Evolutionary conservation across 805 yeast genomes (phyloP).

Genomic region (Alloascoidea africana): DNA sequence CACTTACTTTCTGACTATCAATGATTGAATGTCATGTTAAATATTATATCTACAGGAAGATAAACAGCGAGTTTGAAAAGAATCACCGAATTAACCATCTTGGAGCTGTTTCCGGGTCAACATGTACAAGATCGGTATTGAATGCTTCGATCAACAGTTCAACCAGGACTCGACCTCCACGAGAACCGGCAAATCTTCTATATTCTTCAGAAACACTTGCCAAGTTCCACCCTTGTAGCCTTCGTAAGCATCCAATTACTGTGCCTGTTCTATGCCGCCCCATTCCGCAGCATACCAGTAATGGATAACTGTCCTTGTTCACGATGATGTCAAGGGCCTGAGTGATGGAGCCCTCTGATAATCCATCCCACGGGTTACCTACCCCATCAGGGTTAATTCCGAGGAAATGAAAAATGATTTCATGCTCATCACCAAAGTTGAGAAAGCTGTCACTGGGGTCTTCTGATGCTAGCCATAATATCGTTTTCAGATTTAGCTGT

Average conservation of each 20-base stretch:
- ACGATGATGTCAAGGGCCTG: constrained; percentile 67
- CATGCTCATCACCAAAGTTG: constrained; percentile 61
- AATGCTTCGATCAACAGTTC: constrained; percentile 76
- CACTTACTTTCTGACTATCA: no score
- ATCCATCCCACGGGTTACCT: constrained; percentile 87
- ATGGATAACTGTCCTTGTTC: constrained; percentile 58
- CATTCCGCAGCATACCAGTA: constrained; percentile 94
- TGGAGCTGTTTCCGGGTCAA: constrained; percentile 1
- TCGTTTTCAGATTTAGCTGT: constrained; percentile 59
- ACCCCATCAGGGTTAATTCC: constrained; percentile 71
- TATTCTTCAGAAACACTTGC: constrained; percentile 91
- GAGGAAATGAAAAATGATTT: constrained; percentile 67
- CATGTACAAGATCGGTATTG: constrained; percentile 29
- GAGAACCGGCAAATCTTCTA: constrained; percentile 80
- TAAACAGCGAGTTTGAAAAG: no score
- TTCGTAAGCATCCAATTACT: constrained; percentile 82
- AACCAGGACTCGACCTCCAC: constrained; percentile 89
- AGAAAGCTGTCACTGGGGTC: constrained; percentile 86
- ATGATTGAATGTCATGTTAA: no score
- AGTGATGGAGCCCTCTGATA: constrained; percentile 67
- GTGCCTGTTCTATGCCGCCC: constrained; percentile 97
- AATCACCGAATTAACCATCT: background rate
- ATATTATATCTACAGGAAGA: no score
- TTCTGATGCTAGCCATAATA: constrained; percentile 90
- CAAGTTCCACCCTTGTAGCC: constrained; percentile 92